Evolutionary conservation across 306 rosid species (phyloP), one percentile per base, ranked within the genome.

Genomic region (Castanea mollissima): DNA sequence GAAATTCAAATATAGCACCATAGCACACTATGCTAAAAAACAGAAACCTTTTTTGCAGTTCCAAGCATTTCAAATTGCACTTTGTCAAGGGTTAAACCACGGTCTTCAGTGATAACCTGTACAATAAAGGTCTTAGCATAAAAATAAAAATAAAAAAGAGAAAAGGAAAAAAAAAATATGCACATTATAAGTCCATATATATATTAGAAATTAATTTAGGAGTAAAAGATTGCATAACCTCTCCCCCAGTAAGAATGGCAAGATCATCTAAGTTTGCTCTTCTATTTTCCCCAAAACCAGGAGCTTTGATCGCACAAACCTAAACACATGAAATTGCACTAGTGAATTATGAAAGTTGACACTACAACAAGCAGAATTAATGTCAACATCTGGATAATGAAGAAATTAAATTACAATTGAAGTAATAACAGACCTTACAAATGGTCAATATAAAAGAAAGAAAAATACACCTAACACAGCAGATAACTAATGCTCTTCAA

Each of bases 221-320:
- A 31, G 57, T 74, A 31, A 56, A 60, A 69, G 57, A 75, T 59
- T 76, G 63, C 32, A 68, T 90, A 79, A 95, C 99, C 99, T 92
- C 98, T 84, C 92, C 99, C 58, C 99, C 99, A 1, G 98, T 92
- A 73, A 90, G 88, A 81, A 91, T 56, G 13, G 98, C 90, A 79
- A 95, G 95, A 90, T 95, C 99, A 4, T 92, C 97, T 75, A 95
- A 82, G 82, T 79, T 90, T 75, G 95, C 95, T 88, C 54, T 92
- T 86, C 92, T 92, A 73, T 82, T 95, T 76, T 95, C 99, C 77
- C 99, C 99, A 83, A 95, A 95, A 82, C 97, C 99, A 71, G 99
- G 99, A 90, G 99, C 92, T 92, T 95, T 95, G 64, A 92, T 77
- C 29, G 98, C 99, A 91, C 99, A 95, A 75, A 95, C 97, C 99